Base-by-base conservation (phyloP, 169 alveolate genomes). In the Plasmodium chabaudi region DNA sequence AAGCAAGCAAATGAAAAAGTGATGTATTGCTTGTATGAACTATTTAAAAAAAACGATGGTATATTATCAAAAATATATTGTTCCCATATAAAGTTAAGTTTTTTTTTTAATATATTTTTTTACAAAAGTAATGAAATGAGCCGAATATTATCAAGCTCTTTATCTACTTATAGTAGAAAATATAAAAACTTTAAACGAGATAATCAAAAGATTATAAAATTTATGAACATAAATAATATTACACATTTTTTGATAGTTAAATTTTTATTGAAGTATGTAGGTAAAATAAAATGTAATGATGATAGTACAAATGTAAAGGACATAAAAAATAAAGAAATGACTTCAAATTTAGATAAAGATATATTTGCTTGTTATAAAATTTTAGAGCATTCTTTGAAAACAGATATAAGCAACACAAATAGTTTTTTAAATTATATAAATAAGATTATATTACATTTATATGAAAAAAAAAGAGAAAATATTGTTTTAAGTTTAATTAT, bases 401-500 rank as follows among this genome's bases (percentile, higher is more conserved):
- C 65, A 4, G 90, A 82, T 61, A 67, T 9, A 9, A 39, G 23
- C 49, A 61, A 47, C 9, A 49, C 59, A 7, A 82, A 67, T 47
- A 68, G 67, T 0, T 82, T 82, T 46, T 70, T 82, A 23, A 82
- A 82, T 71, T 82, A 82, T 61, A 47, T 82, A 47, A 82, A 82
- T 27, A 53, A 67, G 23, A 70, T 82, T 12, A 82, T 82, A 2
- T 49, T 82, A 42, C 64, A 82, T 15, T 44, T 82, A 12, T 71
- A 67, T 70, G 90, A 82, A 67, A 82, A 71, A 42, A 82, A 67
- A 67, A 82, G 90, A 57, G 90, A 82, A 67, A 67, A 56, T 23
- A 15, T 82, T 0, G 82, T 82, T 15, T 21, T 82, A 42, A 82
- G 90, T 60, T 63, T 57, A 10, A 82, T 82, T 4, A 39, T 82